Conservation (phyloP, 768 basidiomycete genomes). For the Boletus edulis region DNA sequence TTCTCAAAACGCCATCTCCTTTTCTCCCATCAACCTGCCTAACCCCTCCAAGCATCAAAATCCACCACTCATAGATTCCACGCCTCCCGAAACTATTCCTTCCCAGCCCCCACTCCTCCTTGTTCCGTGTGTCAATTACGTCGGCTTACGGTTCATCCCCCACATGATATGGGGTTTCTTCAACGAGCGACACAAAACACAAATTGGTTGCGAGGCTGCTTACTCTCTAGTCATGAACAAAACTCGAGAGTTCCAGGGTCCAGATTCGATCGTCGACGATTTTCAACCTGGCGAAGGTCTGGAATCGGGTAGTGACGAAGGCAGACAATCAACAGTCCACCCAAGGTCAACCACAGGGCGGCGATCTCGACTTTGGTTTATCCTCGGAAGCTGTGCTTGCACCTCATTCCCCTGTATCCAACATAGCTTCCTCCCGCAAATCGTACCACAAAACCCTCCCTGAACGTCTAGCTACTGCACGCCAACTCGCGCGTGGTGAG, state of each 20-base stretch:
- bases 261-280: slow-evolving; percentile 17
- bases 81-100: slow-evolving; percentile 58
- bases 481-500: slow-evolving; percentile 69
- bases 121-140: slow-evolving; percentile 68
- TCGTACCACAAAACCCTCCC: slow-evolving; percentile 76
- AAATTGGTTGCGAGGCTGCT: slow-evolving; percentile 76
- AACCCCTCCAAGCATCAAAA: slow-evolving; percentile 16
- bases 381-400: slow-evolving; percentile 68
- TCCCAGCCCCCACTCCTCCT: slow-evolving; percentile 77
- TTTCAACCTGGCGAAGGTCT: slow-evolving; percentile 13
- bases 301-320: slow-evolving; percentile 8
- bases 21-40: slow-evolving; percentile 32
- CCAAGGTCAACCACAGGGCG: slow-evolving; percentile 19
- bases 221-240: slow-evolving; percentile 64
- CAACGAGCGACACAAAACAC: slow-evolving; percentile 82
- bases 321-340: neutral
- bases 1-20: slow-evolving; percentile 31
- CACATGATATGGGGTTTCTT: slow-evolving; percentile 92
- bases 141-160: slow-evolving; percentile 84
- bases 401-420: slow-evolving; percentile 54
- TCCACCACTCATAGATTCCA: slow-evolving; percentile 36
- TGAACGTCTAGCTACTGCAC: slow-evolving; percentile 63
- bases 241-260: slow-evolving; percentile 58
- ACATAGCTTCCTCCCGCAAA: slow-evolving; percentile 66
- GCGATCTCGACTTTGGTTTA: slow-evolving; percentile 77